Evolutionary conservation across 371 early-diverging fungal species (phyloP).

Genomic region (Gilbertella persicaria): DNA sequence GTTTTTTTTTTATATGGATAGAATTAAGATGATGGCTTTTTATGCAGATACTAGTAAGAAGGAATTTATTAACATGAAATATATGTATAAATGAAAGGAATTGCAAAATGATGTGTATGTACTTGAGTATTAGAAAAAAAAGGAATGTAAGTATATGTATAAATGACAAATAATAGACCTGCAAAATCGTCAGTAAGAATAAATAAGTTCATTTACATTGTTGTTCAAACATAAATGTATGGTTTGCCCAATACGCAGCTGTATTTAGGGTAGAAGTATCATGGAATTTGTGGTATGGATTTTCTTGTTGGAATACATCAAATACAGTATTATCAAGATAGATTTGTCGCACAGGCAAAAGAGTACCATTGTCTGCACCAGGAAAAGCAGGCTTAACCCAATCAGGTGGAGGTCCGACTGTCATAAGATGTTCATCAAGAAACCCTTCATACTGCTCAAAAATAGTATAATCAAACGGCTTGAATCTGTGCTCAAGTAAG

Average conservation of each 20-base stretch:
- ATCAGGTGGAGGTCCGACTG: conserved; percentile 60
- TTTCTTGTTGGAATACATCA: conserved; percentile 10
- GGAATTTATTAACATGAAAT: too few species aligned
- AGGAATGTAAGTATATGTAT: neutral
- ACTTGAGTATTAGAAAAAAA: too few species aligned
- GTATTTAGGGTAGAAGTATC: neutral
- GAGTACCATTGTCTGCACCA: conserved; percentile 27
- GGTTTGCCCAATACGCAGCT: neutral
- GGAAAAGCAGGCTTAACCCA: conserved; percentile 59
- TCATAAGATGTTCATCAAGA: conserved; percentile 49
- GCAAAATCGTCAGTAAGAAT: too few species aligned
- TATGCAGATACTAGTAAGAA: too few species aligned
- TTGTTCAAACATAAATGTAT: neutral
- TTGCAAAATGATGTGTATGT: too few species aligned
- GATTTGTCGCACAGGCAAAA: conserved; percentile 15
- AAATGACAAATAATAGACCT: neutral
- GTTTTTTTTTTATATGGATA: too few species aligned
- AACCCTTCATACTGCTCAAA: conserved; percentile 59
- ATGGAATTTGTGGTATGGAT: neutral
- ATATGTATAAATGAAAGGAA: too few species aligned
- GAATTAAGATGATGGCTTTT: too few species aligned
- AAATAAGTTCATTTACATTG: conserved; percentile 9
- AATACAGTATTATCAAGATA: conserved; percentile 14
- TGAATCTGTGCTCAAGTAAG: conserved; percentile 46
- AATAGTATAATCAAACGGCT: conserved; percentile 56